phyloP scores from a whole-genome alignment of 176 grass and related monocot species.

The Areca catechu region DNA sequence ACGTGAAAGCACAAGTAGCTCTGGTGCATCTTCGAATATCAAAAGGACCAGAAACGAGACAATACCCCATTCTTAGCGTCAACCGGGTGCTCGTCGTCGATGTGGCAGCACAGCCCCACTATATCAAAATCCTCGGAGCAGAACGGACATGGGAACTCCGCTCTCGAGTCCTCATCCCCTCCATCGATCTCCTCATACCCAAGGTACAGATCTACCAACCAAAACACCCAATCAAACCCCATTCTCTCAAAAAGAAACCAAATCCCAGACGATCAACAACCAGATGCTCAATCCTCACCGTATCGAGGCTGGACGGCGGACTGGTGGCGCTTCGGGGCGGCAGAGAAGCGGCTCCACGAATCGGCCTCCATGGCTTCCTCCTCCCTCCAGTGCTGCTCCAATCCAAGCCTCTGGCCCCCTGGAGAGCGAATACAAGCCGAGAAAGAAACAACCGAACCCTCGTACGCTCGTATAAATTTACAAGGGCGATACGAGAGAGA shows the following conservation, averaged over 20 bases:
- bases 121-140: constrained; percentile 72
- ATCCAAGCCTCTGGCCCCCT: too few species aligned
- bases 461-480: too few species aligned
- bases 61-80: constrained; percentile 57
- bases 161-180: constrained; percentile 37
- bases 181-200: constrained; percentile 45
- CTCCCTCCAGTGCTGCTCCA: neutral
- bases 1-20: neutral
- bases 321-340: constrained; percentile 27
- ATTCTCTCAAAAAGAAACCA: neutral
- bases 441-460: too few species aligned
- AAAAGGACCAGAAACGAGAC: neutral
- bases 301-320: constrained; percentile 43
- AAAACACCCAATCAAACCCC: constrained; percentile 21
- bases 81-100: constrained; percentile 56
- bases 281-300: constrained; percentile 12
- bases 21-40: neutral
- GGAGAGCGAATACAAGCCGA: too few species aligned
- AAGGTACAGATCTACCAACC: constrained; percentile 43
- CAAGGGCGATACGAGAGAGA: neutral
- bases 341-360: constrained; percentile 41
- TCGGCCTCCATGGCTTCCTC: constrained; percentile 54
- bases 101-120: constrained; percentile 58
- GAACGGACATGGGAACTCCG: constrained; percentile 71
- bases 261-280: neutral